Evolutionary conservation across 208 protist species (phyloP).

Genomic region (Willaertia magna): DNA sequence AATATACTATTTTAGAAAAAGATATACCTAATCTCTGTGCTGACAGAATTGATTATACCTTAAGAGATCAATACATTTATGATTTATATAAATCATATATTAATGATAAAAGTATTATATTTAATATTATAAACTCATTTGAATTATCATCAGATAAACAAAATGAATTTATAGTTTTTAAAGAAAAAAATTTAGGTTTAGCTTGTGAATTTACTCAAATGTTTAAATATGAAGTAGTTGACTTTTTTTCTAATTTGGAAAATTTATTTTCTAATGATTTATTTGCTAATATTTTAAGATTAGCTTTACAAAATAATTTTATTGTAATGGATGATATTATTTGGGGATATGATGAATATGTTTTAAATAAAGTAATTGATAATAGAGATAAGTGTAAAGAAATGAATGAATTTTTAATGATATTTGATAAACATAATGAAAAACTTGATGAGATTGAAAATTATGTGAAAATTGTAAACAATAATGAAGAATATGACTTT

Average conservation of each 20-base stretch:
- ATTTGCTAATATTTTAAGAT: background rate
- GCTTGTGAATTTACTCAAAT: background rate
- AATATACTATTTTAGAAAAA: background rate
- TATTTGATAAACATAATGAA: too few relatives aligned
- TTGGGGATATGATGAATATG: background rate
- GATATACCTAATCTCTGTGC: background rate
- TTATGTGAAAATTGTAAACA: too few relatives aligned
- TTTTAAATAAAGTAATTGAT: too few relatives aligned
- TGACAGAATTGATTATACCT: background rate
- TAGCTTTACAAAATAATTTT: background rate
- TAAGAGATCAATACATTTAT: background rate
- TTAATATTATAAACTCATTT: background rate
- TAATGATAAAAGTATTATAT: background rate
- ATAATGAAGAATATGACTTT: too few relatives aligned
- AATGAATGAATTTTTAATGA: too few relatives aligned
- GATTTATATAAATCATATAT: background rate
- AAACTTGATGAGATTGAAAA: too few relatives aligned
- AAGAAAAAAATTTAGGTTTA: background rate
- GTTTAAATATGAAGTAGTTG: background rate
- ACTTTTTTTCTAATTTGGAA: background rate
- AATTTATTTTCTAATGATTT: background rate
- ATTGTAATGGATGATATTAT: background rate
- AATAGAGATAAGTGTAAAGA: too few relatives aligned
- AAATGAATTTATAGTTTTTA: too few relatives aligned
- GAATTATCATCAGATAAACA: background rate